These are phyloP conservation scores for Teratosphaeria zuluensis DNA, from an alignment of 2,329 filamentous ascomycete genomes.

Conservation along the genomic window DNA sequence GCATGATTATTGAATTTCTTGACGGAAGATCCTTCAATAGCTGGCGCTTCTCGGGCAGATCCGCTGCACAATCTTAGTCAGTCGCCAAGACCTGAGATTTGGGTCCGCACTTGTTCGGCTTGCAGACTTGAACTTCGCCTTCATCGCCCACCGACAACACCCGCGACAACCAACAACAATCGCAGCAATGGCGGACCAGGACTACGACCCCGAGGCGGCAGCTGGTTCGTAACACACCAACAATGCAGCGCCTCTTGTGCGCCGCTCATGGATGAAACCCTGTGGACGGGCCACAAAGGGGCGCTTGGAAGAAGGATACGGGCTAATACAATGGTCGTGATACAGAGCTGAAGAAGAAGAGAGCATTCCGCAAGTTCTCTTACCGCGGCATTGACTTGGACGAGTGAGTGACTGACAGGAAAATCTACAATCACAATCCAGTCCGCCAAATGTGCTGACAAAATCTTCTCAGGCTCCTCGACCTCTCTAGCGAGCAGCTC, in stretches of 20 bases:
- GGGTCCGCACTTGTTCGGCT: neutral
- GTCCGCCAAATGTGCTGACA: slow-evolving; percentile 6
- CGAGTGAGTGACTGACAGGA: slow-evolving; percentile 58
- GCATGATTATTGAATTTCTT: no score
- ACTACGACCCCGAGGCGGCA: slow-evolving; percentile 95
- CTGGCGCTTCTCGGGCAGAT: neutral
- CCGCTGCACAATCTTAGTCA: neutral
- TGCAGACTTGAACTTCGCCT: neutral
- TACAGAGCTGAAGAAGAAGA: slow-evolving; percentile 96
- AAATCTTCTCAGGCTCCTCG: slow-evolving; percentile 65
- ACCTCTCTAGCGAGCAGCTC: slow-evolving; percentile 96
- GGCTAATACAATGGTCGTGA: slow-evolving; percentile 21
- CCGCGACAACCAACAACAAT: slow-evolving; percentile 14
- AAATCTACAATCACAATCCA: neutral
- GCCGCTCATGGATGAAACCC: slow-evolving; percentile 27
- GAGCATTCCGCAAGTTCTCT: slow-evolving; percentile 99
- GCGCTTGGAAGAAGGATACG: slow-evolving; percentile 29
- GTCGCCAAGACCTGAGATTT: neutral
- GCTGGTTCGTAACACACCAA: slow-evolving; percentile 49
- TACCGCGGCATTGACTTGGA: slow-evolving; percentile 99
- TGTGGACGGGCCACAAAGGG: slow-evolving; percentile 33
- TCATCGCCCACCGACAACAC: neutral
- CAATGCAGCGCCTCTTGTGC: slow-evolving; percentile 17
- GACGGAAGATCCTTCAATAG: no score
- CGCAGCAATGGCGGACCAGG: slow-evolving; percentile 69